Evolutionary conservation across 2,329 filamentous ascomycete genomes (phyloP).

Genomic region (Clarireedia paspali): DNA sequence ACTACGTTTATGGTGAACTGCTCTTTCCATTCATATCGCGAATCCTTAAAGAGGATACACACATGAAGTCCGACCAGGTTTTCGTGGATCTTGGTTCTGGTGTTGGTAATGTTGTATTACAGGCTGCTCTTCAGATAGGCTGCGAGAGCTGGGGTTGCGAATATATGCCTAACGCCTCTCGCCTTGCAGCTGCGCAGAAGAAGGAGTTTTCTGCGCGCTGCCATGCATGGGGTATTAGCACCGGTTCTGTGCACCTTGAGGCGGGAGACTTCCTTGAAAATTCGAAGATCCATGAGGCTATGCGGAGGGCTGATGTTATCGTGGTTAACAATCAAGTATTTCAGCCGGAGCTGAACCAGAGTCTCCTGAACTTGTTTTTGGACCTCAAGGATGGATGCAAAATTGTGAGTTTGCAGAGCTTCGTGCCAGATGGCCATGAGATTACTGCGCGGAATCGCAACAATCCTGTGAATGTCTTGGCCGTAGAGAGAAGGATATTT

Average conservation of each 20-base stretch:
- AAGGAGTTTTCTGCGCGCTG: slow-evolving; percentile 80
- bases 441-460: slow-evolving; percentile 65
- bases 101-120: slow-evolving; percentile 90
- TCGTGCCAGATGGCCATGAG: slow-evolving; percentile 73
- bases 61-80: slow-evolving; percentile 72
- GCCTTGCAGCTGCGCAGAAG: slow-evolving; percentile 71
- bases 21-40: slow-evolving; percentile 75
- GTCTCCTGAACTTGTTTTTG: slow-evolving; percentile 80
- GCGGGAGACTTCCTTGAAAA: slow-evolving; percentile 78
- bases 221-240: slow-evolving; percentile 77
- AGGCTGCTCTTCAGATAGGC: slow-evolving; percentile 86
- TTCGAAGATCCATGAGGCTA: slow-evolving; percentile 57
- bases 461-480: slow-evolving; percentile 75
- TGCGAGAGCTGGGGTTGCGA: slow-evolving; percentile 96
- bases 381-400: slow-evolving; percentile 87
- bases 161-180: slow-evolving; percentile 86
- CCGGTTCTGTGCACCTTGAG: slow-evolving; percentile 73
- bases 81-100: slow-evolving; percentile 95
- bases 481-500: slow-evolving; percentile 64
- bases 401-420: slow-evolving; percentile 87
- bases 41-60: slow-evolving; percentile 63
- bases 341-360: slow-evolving; percentile 76
- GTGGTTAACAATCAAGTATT: slow-evolving; percentile 98
- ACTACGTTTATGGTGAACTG: slow-evolving; percentile 93
- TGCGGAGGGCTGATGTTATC: slow-evolving; percentile 87